A percentile compares a stretch with the other conserved stretches of the same genome.
phyloP scores from a whole-genome alignment of 2,329 filamentous ascomycete genomes.

The Cladosporium sp. region DNA sequence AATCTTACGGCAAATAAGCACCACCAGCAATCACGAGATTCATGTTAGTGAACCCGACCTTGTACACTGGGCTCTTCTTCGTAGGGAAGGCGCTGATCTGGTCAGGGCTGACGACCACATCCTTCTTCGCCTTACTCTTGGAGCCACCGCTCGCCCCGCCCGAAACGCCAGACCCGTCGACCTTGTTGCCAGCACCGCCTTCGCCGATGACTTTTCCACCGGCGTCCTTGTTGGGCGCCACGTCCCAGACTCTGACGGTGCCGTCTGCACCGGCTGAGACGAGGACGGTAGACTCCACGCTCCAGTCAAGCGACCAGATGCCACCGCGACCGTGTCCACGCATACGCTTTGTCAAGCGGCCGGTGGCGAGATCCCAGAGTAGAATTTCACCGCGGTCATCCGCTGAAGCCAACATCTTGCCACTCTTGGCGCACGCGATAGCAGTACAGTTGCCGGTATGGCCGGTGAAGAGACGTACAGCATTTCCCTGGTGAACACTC shows the following conservation, averaged over 20 bases:
- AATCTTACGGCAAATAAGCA: slow-evolving; percentile 52
- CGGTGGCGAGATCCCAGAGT: slow-evolving; percentile 90
- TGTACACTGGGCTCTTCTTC: slow-evolving; percentile 93
- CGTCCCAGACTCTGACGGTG: slow-evolving; percentile 92
- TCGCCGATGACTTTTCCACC: slow-evolving; percentile 49
- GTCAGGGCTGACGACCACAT: slow-evolving; percentile 84
- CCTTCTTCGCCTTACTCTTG: slow-evolving; percentile 73
- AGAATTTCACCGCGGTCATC: slow-evolving; percentile 87
- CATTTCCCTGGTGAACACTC: slow-evolving; percentile 82
- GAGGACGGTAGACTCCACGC: slow-evolving; percentile 84
- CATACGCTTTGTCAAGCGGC: slow-evolving; percentile 83
- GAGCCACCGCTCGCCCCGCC: slow-evolving; percentile 18
- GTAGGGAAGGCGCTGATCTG: slow-evolving; percentile 94
- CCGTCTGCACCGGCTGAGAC: slow-evolving; percentile 88
- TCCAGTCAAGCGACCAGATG: slow-evolving; percentile 91
- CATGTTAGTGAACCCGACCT: slow-evolving; percentile 91
- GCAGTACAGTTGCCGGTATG: slow-evolving; percentile 85
- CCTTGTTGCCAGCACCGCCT: slow-evolving; percentile 44
- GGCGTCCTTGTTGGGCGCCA: slow-evolving; percentile 51
- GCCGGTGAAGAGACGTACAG: slow-evolving; percentile 87
- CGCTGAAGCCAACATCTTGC: slow-evolving; percentile 85
- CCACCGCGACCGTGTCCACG: slow-evolving; percentile 90
- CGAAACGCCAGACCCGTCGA: slow-evolving; percentile 43
- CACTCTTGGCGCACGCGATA: slow-evolving; percentile 79
- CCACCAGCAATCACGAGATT: slow-evolving; percentile 88